These are phyloP conservation scores for Vickermania ingenoplastis DNA, from an alignment of 208 protist species.

Conservation along the genomic window DNA sequence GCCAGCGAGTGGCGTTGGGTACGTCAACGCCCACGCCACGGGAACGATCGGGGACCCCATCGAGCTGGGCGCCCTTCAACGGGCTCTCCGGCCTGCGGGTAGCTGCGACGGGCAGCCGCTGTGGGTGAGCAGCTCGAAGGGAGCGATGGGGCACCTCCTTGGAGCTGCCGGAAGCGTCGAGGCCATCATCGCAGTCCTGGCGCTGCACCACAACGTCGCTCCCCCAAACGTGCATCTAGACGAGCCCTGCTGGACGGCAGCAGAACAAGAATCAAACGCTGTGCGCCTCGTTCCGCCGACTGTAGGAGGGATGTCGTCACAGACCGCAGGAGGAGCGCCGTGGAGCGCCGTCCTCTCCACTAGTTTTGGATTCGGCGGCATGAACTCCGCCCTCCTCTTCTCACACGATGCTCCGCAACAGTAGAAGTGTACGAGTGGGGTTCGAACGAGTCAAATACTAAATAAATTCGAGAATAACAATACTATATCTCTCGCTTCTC, in stretches of 20 bases:
- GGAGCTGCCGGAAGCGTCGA: slow-evolving; percentile 95
- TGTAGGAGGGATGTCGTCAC: slow-evolving; percentile 10
- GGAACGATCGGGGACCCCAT: slow-evolving; percentile 94
- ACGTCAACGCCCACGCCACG: slow-evolving; percentile 97
- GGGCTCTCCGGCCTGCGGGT: slow-evolving; percentile 7
- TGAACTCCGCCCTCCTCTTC: slow-evolving; percentile 89
- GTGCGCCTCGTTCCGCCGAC: background rate
- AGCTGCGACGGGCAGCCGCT: slow-evolving; percentile 14
- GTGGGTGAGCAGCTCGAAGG: slow-evolving; percentile 85
- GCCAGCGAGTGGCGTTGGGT: slow-evolving; percentile 52
- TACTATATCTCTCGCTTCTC: too few relatives aligned
- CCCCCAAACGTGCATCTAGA: slow-evolving; percentile 91
- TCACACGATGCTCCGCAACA: background rate
- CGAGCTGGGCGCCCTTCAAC: slow-evolving; percentile 60
- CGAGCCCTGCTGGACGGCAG: slow-evolving; percentile 18
- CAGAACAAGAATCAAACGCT: slow-evolving; percentile 6
- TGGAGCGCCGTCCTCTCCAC: slow-evolving; percentile 85
- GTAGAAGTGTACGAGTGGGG: too few relatives aligned
- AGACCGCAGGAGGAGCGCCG: background rate
- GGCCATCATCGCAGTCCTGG: slow-evolving; percentile 79
- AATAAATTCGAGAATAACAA: too few relatives aligned
- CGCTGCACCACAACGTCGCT: slow-evolving; percentile 51
- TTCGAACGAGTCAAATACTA: too few relatives aligned
- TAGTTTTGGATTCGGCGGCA: slow-evolving; percentile 96
- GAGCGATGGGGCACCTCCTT: slow-evolving; percentile 94